These are phyloP conservation scores for Ustilago hordei DNA, from an alignment of 1,284 basidiomycete species.

Conservation along the genomic window DNA sequence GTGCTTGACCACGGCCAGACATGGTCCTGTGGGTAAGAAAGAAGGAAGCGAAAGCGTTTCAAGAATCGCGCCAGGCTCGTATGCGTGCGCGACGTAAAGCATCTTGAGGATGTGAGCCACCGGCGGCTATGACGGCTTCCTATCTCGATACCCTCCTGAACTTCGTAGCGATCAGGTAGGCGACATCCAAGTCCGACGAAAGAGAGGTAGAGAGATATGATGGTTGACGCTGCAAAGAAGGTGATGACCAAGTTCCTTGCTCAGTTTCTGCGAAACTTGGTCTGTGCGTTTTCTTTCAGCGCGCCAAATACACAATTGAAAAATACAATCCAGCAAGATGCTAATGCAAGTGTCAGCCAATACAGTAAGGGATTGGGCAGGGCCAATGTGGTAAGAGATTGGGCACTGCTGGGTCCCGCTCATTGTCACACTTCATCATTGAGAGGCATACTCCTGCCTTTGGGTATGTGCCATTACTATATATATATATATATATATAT, in stretches of 20 bases:
- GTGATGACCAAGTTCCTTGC: neutral
- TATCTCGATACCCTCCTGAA: neutral
- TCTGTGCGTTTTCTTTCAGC: constrained; percentile 1
- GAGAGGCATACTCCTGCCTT: too few relatives aligned
- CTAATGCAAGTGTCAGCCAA: too few relatives aligned
- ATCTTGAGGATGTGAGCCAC: constrained; percentile 19
- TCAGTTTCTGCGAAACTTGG: neutral
- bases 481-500: too few relatives aligned
- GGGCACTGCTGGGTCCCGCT: too few relatives aligned
- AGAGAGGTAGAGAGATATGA: neutral
- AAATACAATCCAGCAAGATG: neutral
- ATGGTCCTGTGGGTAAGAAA: constrained; percentile 46
- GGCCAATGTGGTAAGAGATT: too few relatives aligned
- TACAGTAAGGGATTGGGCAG: too few relatives aligned
- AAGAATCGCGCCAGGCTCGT: constrained; percentile 43
- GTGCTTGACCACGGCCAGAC: constrained; percentile 48
- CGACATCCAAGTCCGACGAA: neutral
- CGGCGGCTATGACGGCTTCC: neutral
- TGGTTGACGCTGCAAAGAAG: neutral
- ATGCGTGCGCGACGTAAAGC: constrained; percentile 51
- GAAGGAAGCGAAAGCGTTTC: constrained; percentile 34
- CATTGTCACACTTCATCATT: too few relatives aligned
- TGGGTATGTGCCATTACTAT: too few relatives aligned
- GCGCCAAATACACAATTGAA: neutral
- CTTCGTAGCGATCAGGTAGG: neutral